A percentile compares a stretch with the other conserved stretches of the same genome.
Conservation (phyloP, 768 basidiomycete species). For the Suillus discolor region DNA sequence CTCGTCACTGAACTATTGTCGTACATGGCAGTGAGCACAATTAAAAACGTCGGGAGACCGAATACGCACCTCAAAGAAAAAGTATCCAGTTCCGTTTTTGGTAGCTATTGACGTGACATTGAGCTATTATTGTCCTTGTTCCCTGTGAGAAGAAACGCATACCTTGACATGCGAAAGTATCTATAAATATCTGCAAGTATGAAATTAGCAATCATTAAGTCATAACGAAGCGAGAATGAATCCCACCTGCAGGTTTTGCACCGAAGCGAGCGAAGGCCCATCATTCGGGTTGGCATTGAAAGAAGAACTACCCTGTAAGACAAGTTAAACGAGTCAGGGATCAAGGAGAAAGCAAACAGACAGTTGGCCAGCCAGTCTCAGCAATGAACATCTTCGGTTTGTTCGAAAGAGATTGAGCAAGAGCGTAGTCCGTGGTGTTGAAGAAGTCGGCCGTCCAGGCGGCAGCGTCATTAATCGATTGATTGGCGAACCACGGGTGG, state of each 20-base stretch:
- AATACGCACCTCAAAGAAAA: slow-evolving; percentile 75
- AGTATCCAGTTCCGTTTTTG: slow-evolving; percentile 78
- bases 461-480: slow-evolving; percentile 65
- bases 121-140: slow-evolving; percentile 12
- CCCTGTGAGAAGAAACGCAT: slow-evolving; percentile 12
- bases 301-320: slow-evolving; percentile 59
- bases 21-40: neutral
- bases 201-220: slow-evolving; percentile 12
- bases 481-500: slow-evolving; percentile 93
- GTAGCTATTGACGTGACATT: slow-evolving; percentile 56
- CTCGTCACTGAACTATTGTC: slow-evolving; percentile 68
- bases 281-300: slow-evolving; percentile 55
- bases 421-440: slow-evolving; percentile 57
- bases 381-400: slow-evolving; percentile 87
- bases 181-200: slow-evolving; percentile 64
- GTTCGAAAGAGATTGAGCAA: slow-evolving; percentile 63
- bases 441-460: slow-evolving; percentile 86
- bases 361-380: slow-evolving; percentile 90
- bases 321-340: slow-evolving; percentile 2
- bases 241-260: slow-evolving; percentile 58
- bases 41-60: neutral
- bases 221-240: neutral
- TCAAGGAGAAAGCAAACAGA: slow-evolving; percentile 32
- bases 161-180: slow-evolving; percentile 77
- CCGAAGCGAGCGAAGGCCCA: slow-evolving; percentile 67